Base-by-base conservation (phyloP, 2,329 filamentous ascomycete genomes). In the Xylariaceae sp. region DNA sequence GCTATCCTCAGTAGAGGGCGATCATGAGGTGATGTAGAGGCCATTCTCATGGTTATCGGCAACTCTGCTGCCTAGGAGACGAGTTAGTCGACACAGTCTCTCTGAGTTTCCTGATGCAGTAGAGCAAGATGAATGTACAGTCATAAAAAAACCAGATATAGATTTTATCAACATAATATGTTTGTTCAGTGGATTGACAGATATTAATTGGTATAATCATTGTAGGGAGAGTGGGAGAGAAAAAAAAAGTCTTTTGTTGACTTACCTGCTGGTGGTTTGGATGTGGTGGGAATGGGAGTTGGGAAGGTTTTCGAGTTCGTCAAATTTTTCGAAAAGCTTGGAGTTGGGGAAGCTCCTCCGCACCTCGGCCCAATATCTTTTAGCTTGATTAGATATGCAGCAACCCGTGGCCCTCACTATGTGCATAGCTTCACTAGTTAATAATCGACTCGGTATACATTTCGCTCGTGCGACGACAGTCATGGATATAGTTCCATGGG, bases 151-250 rank as follows among this genome's bases (percentile, higher is more conserved):
- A 74, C 73, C 72, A 62, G 60, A 58, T 61, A 57, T 71, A 73
- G 72, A 73, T 72, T 58, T 70, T 72, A 72, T 80, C 76, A 77
- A 74, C 70, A 75, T 7, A 53, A 73, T 72, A 29, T 75, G 70
- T 7, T 74, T 74, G 74, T 75, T 89, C 85, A 87, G 86, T 78
- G 84, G 86, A 89, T 89, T 89, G 86, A 89, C 86, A 89, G 86
- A 89, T 88, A 83, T 76, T 75, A 62, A 66, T 73, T 72, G 74
- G 68, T 77, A 74, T 83, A 83, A 84, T 88, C 85, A 87, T 88
- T 60, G 47, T 60, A 57, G 46, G 47, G 49, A n/a, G 7, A 41
- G 7, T 6, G 35, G 2, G 19, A 19, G 19, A 19, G 19, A 40
- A 53, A 40, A 19, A 35, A 52, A 44, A n/a, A 34, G 54, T 51